A percentile compares a stretch with the other conserved stretches of the same genome.
phyloP scores from a whole-genome alignment of 1,139 yeast genomes.

The Geotrichum bryndzae region DNA sequence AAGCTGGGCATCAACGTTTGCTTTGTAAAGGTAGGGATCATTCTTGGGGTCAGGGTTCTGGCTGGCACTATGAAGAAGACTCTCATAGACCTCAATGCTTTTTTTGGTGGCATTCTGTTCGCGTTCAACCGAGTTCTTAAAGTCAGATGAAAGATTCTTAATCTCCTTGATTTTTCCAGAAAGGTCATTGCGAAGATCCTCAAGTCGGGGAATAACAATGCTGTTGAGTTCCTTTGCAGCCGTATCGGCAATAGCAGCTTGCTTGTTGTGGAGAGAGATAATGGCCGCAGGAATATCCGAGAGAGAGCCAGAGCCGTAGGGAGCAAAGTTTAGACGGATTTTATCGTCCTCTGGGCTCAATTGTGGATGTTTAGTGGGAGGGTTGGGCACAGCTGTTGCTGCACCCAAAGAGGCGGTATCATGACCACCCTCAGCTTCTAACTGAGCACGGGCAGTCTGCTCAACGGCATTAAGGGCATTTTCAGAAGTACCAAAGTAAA shows the following conservation, averaged over 20 bases:
- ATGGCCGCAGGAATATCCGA: conserved; percentile 72
- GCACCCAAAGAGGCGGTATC: background rate
- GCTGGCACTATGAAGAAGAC: conserved; percentile 30
- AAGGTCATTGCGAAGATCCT: conserved; percentile 75
- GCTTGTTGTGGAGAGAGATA: conserved; percentile 64
- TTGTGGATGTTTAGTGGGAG: background rate
- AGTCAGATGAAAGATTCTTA: conserved; percentile 71
- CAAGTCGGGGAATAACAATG: conserved; percentile 73
- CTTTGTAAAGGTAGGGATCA: conserved; percentile 79
- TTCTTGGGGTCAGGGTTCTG: conserved; percentile 41
- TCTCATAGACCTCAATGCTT: conserved; percentile 28
- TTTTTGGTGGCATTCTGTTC: conserved; percentile 40
- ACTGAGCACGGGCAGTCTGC: conserved; percentile 33
- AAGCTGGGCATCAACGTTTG: conserved; percentile 67
- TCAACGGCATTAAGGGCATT: conserved; percentile 12
- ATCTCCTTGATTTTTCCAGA: conserved; percentile 81
- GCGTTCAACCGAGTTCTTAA: conserved; percentile 58
- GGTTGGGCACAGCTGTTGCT: background rate
- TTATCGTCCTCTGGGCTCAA: background rate
- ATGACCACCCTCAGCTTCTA: background rate
- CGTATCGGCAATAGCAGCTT: conserved; percentile 58
- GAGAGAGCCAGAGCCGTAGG: conserved; percentile 73
- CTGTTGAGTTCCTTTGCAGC: conserved; percentile 65
- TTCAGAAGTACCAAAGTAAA: conserved; percentile 30
- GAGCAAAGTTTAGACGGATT: conserved; percentile 45